These are phyloP conservation scores for Medicago truncatula DNA, from an alignment of 306 rosid species.

Conservation along the genomic window DNA sequence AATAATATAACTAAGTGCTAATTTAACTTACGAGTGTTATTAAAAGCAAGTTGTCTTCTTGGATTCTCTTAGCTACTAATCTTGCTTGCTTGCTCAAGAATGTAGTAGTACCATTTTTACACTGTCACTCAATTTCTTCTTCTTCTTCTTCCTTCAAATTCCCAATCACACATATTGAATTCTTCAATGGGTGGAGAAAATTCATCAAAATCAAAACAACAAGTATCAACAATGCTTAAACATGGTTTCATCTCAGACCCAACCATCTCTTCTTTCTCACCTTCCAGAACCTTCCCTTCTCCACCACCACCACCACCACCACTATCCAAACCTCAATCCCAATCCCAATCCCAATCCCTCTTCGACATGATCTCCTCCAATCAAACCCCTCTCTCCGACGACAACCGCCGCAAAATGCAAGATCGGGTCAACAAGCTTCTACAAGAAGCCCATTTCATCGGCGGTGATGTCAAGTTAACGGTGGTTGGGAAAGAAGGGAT, in stretches of 20 bases:
- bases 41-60: too few species aligned
- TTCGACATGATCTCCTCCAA: constrained; percentile 81
- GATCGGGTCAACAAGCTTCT: constrained; percentile 62
- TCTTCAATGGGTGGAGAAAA: constrained; percentile 67
- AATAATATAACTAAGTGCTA: too few species aligned
- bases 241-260: constrained; percentile 80
- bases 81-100: too few species aligned
- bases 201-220: constrained; percentile 67
- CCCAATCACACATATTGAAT: too few species aligned
- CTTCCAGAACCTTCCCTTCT: constrained; percentile 57
- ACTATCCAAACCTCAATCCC: constrained; percentile 42
- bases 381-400: constrained; percentile 55
- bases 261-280: constrained; percentile 62
- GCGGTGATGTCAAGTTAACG: constrained; percentile 69
- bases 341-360: constrained; percentile 57
- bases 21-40: too few species aligned
- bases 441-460: constrained; percentile 57
- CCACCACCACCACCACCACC: constrained; percentile 52
- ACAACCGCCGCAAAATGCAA: constrained; percentile 54
- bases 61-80: too few species aligned
- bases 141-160: too few species aligned
- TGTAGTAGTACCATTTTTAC: too few species aligned
- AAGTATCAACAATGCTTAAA: constrained; percentile 79
- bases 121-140: neutral
- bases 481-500: constrained; percentile 76